Evolutionary conservation across 2,329 filamentous ascomycete species (phyloP).

Genomic region (Nannizziopsis arthrosporioides): DNA sequence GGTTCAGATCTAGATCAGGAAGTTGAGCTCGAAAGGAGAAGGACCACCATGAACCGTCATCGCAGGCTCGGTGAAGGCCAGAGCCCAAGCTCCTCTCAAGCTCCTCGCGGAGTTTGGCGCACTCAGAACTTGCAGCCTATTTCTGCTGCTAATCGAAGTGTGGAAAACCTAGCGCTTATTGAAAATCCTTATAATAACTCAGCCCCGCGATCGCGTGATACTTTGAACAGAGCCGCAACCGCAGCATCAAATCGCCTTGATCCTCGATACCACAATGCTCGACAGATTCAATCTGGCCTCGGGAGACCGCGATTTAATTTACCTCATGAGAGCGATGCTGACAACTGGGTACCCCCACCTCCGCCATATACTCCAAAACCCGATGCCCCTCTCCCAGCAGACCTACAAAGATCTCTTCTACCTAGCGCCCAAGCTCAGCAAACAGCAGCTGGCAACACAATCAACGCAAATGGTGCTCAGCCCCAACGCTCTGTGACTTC

Average conservation of each 20-base stretch:
- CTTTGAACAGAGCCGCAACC: constrained; percentile 57
- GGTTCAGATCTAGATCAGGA: constrained; percentile 63
- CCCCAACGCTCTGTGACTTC: constrained; percentile 18
- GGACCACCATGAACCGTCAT: constrained; percentile 56
- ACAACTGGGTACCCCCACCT: constrained; percentile 78
- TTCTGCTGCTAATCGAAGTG: constrained; percentile 18
- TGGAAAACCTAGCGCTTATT: constrained; percentile 44
- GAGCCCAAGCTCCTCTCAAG: background rate
- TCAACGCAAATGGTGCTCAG: background rate
- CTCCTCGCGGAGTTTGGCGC: constrained; percentile 13
- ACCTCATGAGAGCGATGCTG: constrained; percentile 75
- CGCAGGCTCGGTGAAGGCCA: constrained; percentile 31
- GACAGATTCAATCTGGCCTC: constrained; percentile 4
- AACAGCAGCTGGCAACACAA: background rate
- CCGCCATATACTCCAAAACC: constrained; percentile 52
- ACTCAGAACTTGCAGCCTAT: constrained; percentile 22
- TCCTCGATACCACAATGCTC: constrained; percentile 12
- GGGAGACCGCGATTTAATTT: constrained; percentile 50
- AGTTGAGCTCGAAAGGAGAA: constrained; percentile 63
- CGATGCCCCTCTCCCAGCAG: constrained; percentile 24
- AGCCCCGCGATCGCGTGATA: constrained; percentile 57
- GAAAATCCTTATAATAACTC: constrained; percentile 64
- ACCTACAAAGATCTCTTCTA: constrained; percentile 26
- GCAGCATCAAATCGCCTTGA: constrained; percentile 64
- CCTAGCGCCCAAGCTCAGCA: constrained; percentile 19